Evolutionary conservation across 352 stramenopile genomes (phyloP), one percentile per base, ranked within the genome.

Genomic region (Phytophthora niederhauseri): DNA sequence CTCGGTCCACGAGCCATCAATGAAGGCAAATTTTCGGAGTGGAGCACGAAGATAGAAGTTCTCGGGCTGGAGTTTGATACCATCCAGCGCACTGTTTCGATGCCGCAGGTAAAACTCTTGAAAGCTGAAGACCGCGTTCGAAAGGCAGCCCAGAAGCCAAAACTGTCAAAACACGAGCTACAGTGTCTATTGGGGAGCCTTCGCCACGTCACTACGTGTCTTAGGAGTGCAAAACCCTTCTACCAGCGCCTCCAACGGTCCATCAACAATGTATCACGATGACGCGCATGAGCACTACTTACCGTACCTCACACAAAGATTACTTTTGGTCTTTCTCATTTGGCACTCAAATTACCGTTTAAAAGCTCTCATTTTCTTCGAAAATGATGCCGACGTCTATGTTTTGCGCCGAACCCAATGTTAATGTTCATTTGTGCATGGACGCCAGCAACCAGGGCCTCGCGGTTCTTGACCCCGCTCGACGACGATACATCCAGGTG

Each of bases 61-160:
- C 30, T 64, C 8, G 57, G 46, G 3, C 6, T 64, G 19, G 46
- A 57, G 49, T 64, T 64, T n/a, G 30, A 64, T 20, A 57, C 57
- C 1, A 41, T 50, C 0, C 1, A 17, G 5, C 19, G 34, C 5
- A 64, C 50, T 15, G 60, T 66, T 4, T 48, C 50, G 2, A 60
- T 66, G 50, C 60, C 60, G 12, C 36, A 9, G 6, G 11, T 22
- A n/a, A 60, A 66, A 14, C 14, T 60, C 1, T 2, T 15, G 1
- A 64, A 64, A 26, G 46, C 57, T 20, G 19, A 30, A 28, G 3
- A 4, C 14, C 57, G 46, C 5, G 46, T 64, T 6, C 19, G 38
- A 48, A 8, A 12, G 6, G 31, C 6, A 12, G 15, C 17, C 5
- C 5, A 12, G 20, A 57, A 49, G 4, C 0, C 9, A 1, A 65